Base-by-base conservation (phyloP, 2,329 filamentous ascomycete genomes). In the Allantophomopsis cytisporea region DNA sequence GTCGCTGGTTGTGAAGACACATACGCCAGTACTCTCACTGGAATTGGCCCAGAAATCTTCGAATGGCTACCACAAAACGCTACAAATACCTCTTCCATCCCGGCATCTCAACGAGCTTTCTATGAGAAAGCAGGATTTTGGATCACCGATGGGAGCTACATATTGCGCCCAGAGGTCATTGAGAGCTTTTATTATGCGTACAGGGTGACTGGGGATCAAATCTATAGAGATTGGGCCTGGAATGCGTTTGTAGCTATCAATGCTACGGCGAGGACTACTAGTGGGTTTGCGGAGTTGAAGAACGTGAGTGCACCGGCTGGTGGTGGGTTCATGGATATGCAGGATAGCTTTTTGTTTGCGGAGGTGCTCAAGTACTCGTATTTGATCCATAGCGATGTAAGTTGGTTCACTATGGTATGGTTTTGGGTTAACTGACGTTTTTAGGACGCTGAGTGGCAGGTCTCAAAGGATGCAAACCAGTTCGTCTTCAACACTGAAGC, bases 161-260 rank as follows among this genome's bases (percentile, higher is more conserved):
- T 80, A 7, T 69, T 93, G 21, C 73, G 86, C 0, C 81, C 85
- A 1, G 86, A 93, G 60, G 83, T 87, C 3, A 69, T 93, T 28
- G 86, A 94, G 62, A 82, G 76, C 48, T 80, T 80, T 57, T 94
- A 93, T 67, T 91, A 94, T 58, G 83, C 86, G 2, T 93, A 83
- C 64, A 76, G 85, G 38, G 73, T 80, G 1, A 94, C 86, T 0
- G 79, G 80, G 3, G 71, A 89, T 43, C 48, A 62, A 23, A 81
- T 76, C 61, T 94, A 88, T 59, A 81, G 84, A 56, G 80, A 89
- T 43, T 87, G 83, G 79, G 80, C 81, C 5, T 94, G 84, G 83
- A 73, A 80, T 32, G 84, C 76, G 0, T 91, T 89, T 58, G 53
- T 71, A 30, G 69, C 69, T 18, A 80, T 93, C 54, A 79, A 77